These are phyloP conservation scores for Salix viminalis DNA, from an alignment of 345 rosid genomes.

Conservation along the genomic window DNA sequence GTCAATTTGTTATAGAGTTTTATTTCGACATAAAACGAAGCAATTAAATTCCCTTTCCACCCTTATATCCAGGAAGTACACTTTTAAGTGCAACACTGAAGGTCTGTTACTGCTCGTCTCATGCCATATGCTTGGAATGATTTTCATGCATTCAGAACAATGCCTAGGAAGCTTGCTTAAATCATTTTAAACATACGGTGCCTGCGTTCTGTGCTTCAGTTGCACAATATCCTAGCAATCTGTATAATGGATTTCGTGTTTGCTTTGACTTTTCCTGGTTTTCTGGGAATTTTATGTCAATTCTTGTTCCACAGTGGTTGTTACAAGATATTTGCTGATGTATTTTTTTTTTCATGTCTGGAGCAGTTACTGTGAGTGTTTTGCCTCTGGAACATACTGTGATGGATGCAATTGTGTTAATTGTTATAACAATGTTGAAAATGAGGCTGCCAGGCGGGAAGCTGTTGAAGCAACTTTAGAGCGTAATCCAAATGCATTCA, in stretches of 20 bases:
- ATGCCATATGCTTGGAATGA: background rate
- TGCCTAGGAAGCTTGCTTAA: background rate
- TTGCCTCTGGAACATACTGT: slow-evolving; percentile 94
- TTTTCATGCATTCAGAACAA: background rate
- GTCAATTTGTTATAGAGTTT: background rate
- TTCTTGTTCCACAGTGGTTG: background rate
- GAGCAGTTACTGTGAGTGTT: slow-evolving; percentile 92
- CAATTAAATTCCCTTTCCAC: background rate
- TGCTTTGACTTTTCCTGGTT: background rate
- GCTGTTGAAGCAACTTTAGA: slow-evolving; percentile 93
- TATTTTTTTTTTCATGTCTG: slow-evolving; percentile 11
- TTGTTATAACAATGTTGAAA: slow-evolving; percentile 90
- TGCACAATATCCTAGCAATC: background rate
- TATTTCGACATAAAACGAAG: background rate
- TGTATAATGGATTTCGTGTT: background rate
- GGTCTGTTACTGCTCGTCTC: background rate
- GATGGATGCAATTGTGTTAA: slow-evolving; percentile 96
- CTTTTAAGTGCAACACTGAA: slow-evolving; percentile 4
- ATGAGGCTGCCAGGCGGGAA: slow-evolving; percentile 85
- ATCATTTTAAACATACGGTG: background rate
- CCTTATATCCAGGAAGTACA: background rate
- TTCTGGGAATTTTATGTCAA: background rate
- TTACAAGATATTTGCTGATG: slow-evolving; percentile 5
- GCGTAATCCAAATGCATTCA: slow-evolving; percentile 95
- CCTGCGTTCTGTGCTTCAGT: background rate